Base-by-base conservation (phyloP, 2,329 filamentous ascomycete genomes). In the Sporothrix curviconia region DNA sequence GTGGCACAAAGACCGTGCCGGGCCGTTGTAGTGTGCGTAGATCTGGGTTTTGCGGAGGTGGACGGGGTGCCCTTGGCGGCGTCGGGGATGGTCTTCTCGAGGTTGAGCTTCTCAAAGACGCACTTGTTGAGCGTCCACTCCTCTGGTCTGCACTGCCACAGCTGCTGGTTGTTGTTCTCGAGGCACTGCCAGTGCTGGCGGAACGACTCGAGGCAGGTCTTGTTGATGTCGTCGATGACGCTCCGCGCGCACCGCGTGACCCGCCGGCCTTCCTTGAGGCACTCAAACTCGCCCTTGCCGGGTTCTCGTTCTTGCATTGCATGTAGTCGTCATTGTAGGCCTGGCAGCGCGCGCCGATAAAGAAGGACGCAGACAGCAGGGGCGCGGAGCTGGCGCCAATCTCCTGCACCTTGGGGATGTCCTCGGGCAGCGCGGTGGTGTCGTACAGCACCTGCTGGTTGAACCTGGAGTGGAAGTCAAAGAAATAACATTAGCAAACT, bases 281-380 rank as follows among this genome's bases (percentile, higher is more conserved):
- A 99, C 66, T 96, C 90, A 63, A 95, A 74, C 79, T 99, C 94
- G 72, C 91, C 94, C 74, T 83, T 85, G 67, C 94, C 94, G 62
- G 89, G 68, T 90, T 86, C 76, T 96, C 91, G 66, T 84, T 89
- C 86, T 99, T 99, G 87, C 94, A 99, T 79, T 95, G 89, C 92
- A 99, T 99, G 78, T 88, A 99, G 77, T 99, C 94, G 79, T 99
- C 94, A 76, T 97, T 97, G 81, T 92, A 99, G 58, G 89, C 80
- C 72, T 83, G 87, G 85, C 94, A 99, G 70, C 92, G 87, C 65
- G 91, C 92, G 63, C 94, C 94, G 71, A 99, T 99, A 74, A 97
- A 99, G 82, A 89, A 99, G 54, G 90, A 85, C 32, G 94, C 94
- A 64, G 90, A 95, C 60, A 95, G 79, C 44, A 99, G 82, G 56